Evolutionary conservation across 345 rosid genomes (phyloP).

Genomic region (Brassica carinata): DNA sequence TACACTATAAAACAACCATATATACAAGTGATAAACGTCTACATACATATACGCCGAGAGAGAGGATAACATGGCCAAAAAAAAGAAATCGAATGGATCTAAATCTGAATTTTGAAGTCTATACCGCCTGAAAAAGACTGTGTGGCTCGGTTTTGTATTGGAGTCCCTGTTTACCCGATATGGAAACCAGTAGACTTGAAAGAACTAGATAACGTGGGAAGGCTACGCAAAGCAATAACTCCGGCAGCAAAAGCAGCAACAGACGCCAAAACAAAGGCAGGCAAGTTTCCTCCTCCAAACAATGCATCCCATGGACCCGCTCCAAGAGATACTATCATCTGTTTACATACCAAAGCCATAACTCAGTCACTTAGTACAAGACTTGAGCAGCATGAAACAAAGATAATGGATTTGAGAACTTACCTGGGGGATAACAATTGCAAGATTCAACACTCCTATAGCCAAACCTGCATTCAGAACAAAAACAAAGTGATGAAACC

Average conservation of each 20-base stretch:
- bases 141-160: neutral
- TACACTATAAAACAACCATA: slow-evolving; percentile 26
- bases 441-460: slow-evolving; percentile 90
- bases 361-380: neutral
- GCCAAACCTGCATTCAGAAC: slow-evolving; percentile 66
- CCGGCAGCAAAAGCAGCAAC: slow-evolving; percentile 75
- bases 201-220: slow-evolving; percentile 73
- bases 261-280: slow-evolving; percentile 85
- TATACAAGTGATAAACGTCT: slow-evolving; percentile 28
- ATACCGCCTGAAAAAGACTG: neutral
- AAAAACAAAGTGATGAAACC: neutral
- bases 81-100: slow-evolving; percentile 36
- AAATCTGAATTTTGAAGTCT: slow-evolving; percentile 22
- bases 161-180: slow-evolving; percentile 51
- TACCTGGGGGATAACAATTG: slow-evolving; percentile 93
- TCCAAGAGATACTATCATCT: slow-evolving; percentile 88
- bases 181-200: slow-evolving; percentile 81
- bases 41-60: neutral
- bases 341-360: slow-evolving; percentile 24
- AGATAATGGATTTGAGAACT: slow-evolving; percentile 2
- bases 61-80: slow-evolving; percentile 8
- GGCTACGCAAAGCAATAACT: slow-evolving; percentile 58
- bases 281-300: slow-evolving; percentile 96
- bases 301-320: slow-evolving; percentile 99
- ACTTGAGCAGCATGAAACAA: neutral